phyloP scores from a whole-genome alignment of 2,329 filamentous ascomycete genomes.

The Ophiostoma australiae region DNA sequence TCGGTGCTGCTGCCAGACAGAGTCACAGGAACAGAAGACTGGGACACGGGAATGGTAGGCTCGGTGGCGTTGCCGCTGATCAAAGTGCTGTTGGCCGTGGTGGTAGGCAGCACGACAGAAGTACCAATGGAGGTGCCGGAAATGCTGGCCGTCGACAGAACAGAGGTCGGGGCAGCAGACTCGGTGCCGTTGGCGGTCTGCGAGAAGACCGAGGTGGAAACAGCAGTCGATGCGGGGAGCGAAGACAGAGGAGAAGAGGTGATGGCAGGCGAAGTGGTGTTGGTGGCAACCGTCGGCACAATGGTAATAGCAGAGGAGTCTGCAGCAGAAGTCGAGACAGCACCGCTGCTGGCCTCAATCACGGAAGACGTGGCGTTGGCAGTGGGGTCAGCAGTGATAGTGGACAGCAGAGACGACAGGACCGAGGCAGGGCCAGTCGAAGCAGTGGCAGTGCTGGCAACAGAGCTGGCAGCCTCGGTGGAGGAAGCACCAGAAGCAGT shows the following conservation, averaged over 20 bases:
- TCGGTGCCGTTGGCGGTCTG: constrained; percentile 15
- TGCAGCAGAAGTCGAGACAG: not conserved
- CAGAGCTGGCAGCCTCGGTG: not conserved
- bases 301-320: constrained; percentile 4
- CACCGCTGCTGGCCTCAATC: constrained; percentile 2
- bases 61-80: constrained; percentile 17
- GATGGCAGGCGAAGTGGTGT: not conserved
- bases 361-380: not conserved
- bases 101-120: not conserved
- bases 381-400: constrained; percentile 6
- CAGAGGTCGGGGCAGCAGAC: not conserved
- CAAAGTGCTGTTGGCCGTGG: not conserved
- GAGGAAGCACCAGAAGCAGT: constrained; percentile 18
- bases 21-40: constrained; percentile 15
- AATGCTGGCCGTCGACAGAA: not conserved
- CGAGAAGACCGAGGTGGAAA: constrained; percentile 17
- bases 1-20: constrained; percentile 17
- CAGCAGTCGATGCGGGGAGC: not conserved
- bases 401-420: constrained; percentile 3
- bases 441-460: not conserved
- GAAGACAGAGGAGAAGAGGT: not conserved
- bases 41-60: constrained; percentile 15
- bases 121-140: not conserved
- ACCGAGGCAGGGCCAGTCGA: not conserved
- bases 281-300: not conserved